Evolutionary conservation across 371 early-diverging fungal genomes (phyloP), one percentile per base, ranked within the genome.

Genomic region (Chytridium lagenaria): DNA sequence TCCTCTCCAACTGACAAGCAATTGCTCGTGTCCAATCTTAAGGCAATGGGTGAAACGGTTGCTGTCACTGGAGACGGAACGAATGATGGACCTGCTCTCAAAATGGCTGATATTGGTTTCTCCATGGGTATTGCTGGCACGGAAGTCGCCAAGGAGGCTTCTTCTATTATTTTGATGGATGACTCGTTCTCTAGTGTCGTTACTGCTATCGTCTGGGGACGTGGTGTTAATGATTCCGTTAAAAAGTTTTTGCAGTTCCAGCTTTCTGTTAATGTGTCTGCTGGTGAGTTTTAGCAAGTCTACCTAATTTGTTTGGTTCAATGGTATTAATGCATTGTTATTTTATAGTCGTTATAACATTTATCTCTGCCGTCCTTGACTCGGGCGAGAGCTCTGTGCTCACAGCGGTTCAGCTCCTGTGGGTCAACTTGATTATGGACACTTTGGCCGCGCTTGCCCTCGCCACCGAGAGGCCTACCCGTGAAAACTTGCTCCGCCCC

Each of bases 1-100:
- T 92, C 94, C 34, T 92, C 93, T 52, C 99, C 99, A 26, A 84
- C 88, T 39, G 98, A 98, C 80, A 98, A 98, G 84, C 94, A 94
- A 50, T 88, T 95, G 65, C 89, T 98, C 50, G 97, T 98, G 10
- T 83, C 84, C 33, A 85, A 89, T 36, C 85, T 98, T 51, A 93
- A 95, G 81, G 88, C 91, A 65, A 85, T 93, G 59, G 94, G 92
- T 33, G 94, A 97, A 77, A 92, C 96, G 22, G 98, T 98, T 30
- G 97, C 94, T 30, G 95, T 97, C 81, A 98, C 97, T 2, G 97
- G 98, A 63, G 98, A 98, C 83, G 99, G 98, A 65, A 95, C 98
- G 64, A 99, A 98, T 85, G 99, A 99, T 81, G 96, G 93, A 1
- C 98, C 97, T 16, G 96, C 98, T 1, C 89, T 98, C 55, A 95